Evolutionary conservation across 129 eudicot species (phyloP).

Genomic region (Rutidosis leptorrhynchoides): DNA sequence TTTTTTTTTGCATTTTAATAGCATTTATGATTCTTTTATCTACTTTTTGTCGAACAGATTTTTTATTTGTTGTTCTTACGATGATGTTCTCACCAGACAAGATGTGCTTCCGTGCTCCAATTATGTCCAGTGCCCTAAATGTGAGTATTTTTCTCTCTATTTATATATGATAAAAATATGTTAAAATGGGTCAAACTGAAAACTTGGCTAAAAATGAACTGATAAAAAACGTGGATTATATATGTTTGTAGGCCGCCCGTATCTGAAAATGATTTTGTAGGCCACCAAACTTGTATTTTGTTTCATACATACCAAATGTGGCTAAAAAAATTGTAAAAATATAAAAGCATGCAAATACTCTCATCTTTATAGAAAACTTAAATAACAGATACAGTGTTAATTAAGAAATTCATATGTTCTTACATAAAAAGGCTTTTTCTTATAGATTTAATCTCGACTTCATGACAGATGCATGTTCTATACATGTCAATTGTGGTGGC

Average conservation of each 20-base stretch:
- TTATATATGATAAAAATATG: neutral
- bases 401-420: too few relatives aligned
- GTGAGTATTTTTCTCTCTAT: constrained; percentile 45
- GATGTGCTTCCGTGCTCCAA: constrained; percentile 59
- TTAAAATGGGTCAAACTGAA: neutral
- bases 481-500: constrained; percentile 92
- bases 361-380: too few relatives aligned
- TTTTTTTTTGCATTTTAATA: constrained; percentile 6
- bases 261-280: too few relatives aligned
- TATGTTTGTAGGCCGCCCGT: too few relatives aligned
- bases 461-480: constrained; percentile 68
- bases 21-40: neutral
- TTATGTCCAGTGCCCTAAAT: constrained; percentile 57
- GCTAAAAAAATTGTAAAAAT: too few relatives aligned
- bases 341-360: too few relatives aligned
- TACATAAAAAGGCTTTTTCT: neutral
- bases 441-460: neutral
- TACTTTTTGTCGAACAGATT: neutral
- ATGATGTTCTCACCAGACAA: constrained; percentile 46
- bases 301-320: too few relatives aligned
- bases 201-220: neutral
- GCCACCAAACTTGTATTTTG: too few relatives aligned
- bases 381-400: too few relatives aligned
- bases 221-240: neutral
- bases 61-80: constrained; percentile 23